Conservation (phyloP, 176 grass and related monocot species). For the Guadua angustifolia region DNA sequence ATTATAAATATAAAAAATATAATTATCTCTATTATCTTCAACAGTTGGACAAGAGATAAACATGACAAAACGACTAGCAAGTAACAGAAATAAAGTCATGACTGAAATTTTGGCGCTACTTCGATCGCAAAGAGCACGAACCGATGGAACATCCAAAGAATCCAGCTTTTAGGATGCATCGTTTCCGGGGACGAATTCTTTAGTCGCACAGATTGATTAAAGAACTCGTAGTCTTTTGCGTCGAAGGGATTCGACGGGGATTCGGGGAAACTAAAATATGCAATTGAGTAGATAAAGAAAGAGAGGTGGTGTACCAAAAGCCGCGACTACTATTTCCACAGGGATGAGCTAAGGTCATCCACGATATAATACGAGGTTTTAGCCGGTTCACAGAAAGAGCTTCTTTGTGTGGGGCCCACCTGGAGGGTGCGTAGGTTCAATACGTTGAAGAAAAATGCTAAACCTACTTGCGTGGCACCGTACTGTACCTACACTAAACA, state of each 20-base stretch:
- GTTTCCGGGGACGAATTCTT: background rate
- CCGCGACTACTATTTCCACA: no score
- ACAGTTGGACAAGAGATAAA: no score
- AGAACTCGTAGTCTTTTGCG: background rate
- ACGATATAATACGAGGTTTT: no score
- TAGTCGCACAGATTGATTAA: background rate
- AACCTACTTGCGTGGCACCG: no score
- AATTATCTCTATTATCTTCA: no score
- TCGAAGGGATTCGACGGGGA: constrained; percentile 44
- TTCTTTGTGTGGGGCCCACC: no score
- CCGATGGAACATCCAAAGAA: constrained; percentile 48
- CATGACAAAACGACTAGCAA: background rate
- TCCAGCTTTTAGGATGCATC: constrained; percentile 48
- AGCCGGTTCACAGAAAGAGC: no score
- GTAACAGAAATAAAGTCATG: background rate
- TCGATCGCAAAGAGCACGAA: background rate
- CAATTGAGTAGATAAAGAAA: constrained; percentile 2
- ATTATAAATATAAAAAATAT: no score
- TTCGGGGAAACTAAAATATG: constrained; percentile 41
- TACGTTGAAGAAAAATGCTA: no score
- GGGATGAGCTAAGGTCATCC: no score
- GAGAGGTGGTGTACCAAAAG: background rate
- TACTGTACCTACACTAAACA: no score
- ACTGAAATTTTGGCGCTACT: background rate
- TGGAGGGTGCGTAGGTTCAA: no score